Base-by-base conservation (phyloP, 2,329 filamentous ascomycete species). In the Aspergillus sp. region DNA sequence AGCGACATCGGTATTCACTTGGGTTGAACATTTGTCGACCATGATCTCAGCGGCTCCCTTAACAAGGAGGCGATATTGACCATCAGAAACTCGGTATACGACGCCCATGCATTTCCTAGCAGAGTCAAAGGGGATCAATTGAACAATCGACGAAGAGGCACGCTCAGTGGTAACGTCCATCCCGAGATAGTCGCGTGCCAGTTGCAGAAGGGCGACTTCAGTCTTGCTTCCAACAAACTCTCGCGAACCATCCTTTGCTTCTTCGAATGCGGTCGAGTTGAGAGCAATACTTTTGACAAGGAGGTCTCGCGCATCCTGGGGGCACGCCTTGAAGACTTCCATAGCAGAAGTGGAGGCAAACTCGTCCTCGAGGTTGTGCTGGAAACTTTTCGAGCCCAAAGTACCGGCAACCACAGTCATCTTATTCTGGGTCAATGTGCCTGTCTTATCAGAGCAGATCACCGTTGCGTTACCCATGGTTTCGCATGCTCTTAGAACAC, bases 401-500 rank as follows among this genome's bases (percentile, higher is more conserved):
- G 87, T 86, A 6, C 88, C 89, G 24, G 89, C 86, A 31, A 92
- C 89, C 1, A 91, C 88, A 0, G 86, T 89, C 87, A 90, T 90
- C 71, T 86, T 86, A 68, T 90, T 90, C 58, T 89, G 87, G 0
- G 88, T 91, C 17, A 91, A 75, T 5, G 88, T 91, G 50, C 88
- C 88, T 1, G 88, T 91, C 74, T 91, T 91, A 72, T 91, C 90
- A 4, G 90, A 92, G 73, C 90, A 93, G 37, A 93, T 88, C 0
- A 89, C 89, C 1, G 87, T 90, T 6, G 88, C 89, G 67, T 90
- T 91, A 52, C 89, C 89, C 89, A 91, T 91, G 46, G 90, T 90
- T 72, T 91, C 89, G 66, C 89, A 91, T 21, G 89, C 88, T 67
- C 90, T 89, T 56, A 92, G 80, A 57, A 91, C 87, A 37, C 89